phyloP scores from a whole-genome alignment of 2,329 filamentous ascomycete genomes.

The Rosellinia necatrix region DNA sequence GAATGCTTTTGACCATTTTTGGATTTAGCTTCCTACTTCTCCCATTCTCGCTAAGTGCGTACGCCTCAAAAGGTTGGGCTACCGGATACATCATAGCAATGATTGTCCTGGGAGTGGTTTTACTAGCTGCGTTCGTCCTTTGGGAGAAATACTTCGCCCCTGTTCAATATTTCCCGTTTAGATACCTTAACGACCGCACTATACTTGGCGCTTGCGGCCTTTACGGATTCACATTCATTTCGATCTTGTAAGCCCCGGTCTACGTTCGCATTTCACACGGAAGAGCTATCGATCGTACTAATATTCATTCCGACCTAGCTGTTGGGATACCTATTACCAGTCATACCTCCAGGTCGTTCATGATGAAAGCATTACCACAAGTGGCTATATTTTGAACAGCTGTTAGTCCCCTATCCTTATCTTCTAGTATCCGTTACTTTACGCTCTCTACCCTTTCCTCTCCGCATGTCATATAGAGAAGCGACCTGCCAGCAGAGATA shows the following conservation, averaged over 20 bases:
- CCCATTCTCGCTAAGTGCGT: not conserved
- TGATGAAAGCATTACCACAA: not conserved
- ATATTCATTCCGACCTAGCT: not conserved
- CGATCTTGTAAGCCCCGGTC: conserved; percentile 1
- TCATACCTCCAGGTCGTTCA: conserved; percentile 15
- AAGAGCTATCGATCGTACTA: not conserved
- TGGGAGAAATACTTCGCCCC: conserved; percentile 9
- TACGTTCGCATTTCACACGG: not conserved
- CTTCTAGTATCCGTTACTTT: not conserved
- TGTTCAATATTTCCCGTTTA: conserved; percentile 13
- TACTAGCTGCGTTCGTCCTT: conserved; percentile 8
- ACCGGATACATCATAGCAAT: conserved; percentile 14
- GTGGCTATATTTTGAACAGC: conserved; percentile 10
- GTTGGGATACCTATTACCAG: conserved; percentile 13
- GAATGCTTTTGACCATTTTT: conserved; percentile 56
- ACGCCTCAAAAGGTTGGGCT: conserved; percentile 5
- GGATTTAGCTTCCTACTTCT: conserved; percentile 38
- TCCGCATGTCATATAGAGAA: no score
- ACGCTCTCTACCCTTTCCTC: not conserved
- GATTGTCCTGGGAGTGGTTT: conserved; percentile 2
- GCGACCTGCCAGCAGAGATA: no score
- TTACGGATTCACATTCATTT: conserved; percentile 3
- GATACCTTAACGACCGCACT: conserved; percentile 9
- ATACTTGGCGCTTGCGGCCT: conserved; percentile 9
- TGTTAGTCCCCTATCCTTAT: not conserved